These are phyloP conservation scores for Botrytis cinerea DNA, from an alignment of 2,329 filamentous ascomycete species.

Conservation along the genomic window DNA sequence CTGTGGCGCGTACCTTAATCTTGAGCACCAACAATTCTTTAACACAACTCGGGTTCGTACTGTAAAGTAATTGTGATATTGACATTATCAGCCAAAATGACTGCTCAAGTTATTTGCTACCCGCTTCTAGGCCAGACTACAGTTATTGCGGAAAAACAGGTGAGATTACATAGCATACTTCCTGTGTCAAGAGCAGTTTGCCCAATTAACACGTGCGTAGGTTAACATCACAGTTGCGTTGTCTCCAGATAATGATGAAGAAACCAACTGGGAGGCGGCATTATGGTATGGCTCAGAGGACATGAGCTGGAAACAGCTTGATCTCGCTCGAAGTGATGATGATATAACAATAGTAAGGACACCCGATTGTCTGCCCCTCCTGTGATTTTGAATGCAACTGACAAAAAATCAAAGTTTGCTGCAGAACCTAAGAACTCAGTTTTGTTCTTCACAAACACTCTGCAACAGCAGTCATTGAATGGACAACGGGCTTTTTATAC, in stretches of 20 bases:
- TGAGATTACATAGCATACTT: background rate
- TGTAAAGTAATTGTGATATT: background rate
- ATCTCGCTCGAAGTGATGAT: background rate
- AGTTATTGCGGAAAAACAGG: background rate
- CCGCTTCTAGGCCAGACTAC: constrained; percentile 17
- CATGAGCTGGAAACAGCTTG: constrained; percentile 15
- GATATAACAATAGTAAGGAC: background rate
- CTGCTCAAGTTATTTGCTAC: background rate
- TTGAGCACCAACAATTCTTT: background rate
- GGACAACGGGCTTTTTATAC: background rate
- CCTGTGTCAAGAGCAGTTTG: background rate
- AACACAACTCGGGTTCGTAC: background rate
- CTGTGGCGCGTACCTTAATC: background rate
- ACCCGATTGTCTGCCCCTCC: background rate
- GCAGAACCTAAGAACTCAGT: background rate
- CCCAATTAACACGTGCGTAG: background rate
- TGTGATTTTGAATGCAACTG: background rate
- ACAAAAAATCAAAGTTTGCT: background rate
- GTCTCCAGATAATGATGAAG: background rate
- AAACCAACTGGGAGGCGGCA: constrained; percentile 16
- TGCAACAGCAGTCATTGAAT: background rate
- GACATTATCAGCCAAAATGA: background rate
- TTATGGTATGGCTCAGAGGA: constrained; percentile 4
- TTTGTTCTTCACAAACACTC: constrained; percentile 3
- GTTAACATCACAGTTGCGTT: constrained; percentile 12